Evolutionary conservation across 768 basidiomycete genomes (phyloP).

Genomic region (Boletus edulis): DNA sequence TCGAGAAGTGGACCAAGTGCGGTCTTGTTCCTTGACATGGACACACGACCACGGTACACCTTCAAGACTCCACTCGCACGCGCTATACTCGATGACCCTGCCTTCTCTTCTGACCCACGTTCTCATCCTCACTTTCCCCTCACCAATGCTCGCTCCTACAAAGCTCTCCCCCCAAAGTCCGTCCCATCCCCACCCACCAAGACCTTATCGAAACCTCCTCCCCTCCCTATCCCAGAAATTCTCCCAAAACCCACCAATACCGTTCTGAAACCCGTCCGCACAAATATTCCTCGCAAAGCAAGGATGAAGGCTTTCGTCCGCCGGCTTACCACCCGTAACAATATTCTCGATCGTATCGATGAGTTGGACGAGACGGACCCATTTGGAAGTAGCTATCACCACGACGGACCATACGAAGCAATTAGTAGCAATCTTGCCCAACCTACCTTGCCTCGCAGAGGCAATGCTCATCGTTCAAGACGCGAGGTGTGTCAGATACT

Average conservation of each 20-base stretch:
- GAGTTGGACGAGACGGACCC: slow-evolving; percentile 78
- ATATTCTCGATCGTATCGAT: slow-evolving; percentile 64
- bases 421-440: slow-evolving; percentile 30
- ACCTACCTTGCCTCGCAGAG: slow-evolving; percentile 7
- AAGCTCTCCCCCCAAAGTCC: slow-evolving; percentile 19
- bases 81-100: slow-evolving; percentile 48
- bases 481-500: slow-evolving; percentile 22
- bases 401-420: slow-evolving; percentile 75
- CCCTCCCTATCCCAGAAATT: not conserved
- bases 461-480: slow-evolving; percentile 1
- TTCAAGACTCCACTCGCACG: not conserved
- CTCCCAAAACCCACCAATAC: not conserved
- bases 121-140: slow-evolving; percentile 42
- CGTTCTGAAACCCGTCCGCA: not conserved
- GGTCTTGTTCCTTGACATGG: not conserved
- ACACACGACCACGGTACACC: not conserved
- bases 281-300: slow-evolving; percentile 10
- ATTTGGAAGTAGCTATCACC: slow-evolving; percentile 60
- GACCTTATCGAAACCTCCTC: not conserved
- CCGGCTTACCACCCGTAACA: slow-evolving; percentile 23
- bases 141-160: slow-evolving; percentile 16
- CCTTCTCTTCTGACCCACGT: slow-evolving; percentile 57
- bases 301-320: slow-evolving; percentile 29
- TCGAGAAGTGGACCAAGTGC: too few relatives aligned
- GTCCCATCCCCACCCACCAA: not conserved